Evolutionary conservation across 768 basidiomycete genomes (phyloP), one percentile per base, ranked within the genome.

Genomic region (Lanmaoa pseudosensibilis): DNA sequence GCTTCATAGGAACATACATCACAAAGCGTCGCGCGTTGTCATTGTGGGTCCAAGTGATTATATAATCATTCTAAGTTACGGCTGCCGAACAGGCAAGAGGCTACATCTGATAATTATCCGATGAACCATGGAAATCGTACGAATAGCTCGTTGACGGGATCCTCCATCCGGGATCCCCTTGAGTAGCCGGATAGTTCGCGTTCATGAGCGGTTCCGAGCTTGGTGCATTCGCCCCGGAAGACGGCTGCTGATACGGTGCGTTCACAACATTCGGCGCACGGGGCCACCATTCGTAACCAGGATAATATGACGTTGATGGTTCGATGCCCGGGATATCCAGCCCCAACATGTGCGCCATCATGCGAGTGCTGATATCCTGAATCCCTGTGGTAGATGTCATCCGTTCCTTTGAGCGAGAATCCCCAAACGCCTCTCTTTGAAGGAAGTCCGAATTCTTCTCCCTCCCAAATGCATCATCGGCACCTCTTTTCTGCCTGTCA

Each of bases 301-400:
- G 73, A 52, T 71, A 74, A 52, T 71, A 75, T 39, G 85, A 84
- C 39, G 84, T 77, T 55, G 86, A 85, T 8, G 72, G 69, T 18
- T 76, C 71, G 33, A 85, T 76, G 30, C 84, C 85, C 44, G 83
- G 83, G 56, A 86, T 77, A 66, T 86, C 83, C 23, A 87, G 69
- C 16, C 85, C 86, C 23, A 87, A 71, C 85, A 87, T 87, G 62
- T 86, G 83, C 15, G 86, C 86, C 85, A 87, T 86, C 55, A 87
- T 78, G 46, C 83, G 79, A 34, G 80, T 82, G 58, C 80, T 81
- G 54, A 87, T 73, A 58, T 85, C 85, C 63, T 87, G 86, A 30
- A 85, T 81, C 37, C 83, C 85, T 23, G 61, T 45, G 23, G 52
- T 54, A 33, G 58, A 52, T 45, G 62, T 64, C 62, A 60, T 62